phyloP scores from a whole-genome alignment of 257 asterid species.

The Solanum ossicruentum region DNA sequence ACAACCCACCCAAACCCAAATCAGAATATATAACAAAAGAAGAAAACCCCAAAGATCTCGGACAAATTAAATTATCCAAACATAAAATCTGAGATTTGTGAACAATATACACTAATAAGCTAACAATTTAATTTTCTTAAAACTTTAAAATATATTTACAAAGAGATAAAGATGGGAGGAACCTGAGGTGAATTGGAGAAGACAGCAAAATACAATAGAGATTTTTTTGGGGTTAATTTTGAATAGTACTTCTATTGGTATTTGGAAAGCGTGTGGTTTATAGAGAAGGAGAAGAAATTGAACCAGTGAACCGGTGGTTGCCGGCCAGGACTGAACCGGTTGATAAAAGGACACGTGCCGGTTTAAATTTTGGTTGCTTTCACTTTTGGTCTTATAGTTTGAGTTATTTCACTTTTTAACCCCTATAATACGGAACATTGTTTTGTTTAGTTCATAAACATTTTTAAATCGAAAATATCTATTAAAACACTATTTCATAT shows the following conservation, averaged over 20 bases:
- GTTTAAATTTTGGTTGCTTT: not conserved
- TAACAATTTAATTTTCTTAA: not conserved
- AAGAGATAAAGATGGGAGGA: not conserved
- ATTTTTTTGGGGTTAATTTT: not conserved
- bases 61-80: not conserved
- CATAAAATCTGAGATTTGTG: not conserved
- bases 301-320: not conserved
- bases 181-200: constrained; percentile 4
- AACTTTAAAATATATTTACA: not conserved
- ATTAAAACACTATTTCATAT: no score
- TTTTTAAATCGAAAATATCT: not conserved
- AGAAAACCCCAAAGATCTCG: not conserved
- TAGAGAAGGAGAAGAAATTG: not conserved
- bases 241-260: not conserved
- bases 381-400: not conserved
- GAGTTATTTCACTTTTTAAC: not conserved
- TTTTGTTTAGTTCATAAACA: not conserved
- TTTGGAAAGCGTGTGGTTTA: constrained; percentile 9
- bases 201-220: not conserved
- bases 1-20: not conserved
- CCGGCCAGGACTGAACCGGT: not conserved
- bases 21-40: not conserved
- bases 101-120: not conserved
- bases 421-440: not conserved
- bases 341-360: not conserved